Base-by-base conservation (phyloP, 305 asterid species). In the Solanum hybrid region DNA sequence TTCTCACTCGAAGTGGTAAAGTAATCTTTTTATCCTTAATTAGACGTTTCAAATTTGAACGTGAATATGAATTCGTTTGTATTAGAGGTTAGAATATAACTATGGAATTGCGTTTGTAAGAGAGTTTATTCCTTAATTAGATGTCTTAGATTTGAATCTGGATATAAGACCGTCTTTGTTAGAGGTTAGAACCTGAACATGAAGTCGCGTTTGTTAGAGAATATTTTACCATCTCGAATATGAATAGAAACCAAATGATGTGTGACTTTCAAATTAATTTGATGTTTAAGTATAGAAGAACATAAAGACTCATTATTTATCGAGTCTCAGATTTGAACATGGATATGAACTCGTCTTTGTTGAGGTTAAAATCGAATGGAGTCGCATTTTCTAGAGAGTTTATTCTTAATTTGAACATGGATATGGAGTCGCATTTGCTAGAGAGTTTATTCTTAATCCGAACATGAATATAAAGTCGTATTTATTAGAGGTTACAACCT, bases 201-300 rank as follows among this genome's bases (percentile, higher is more conserved):
- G 3, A 3, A 60, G 2, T 8, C 0, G 2, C 0, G 12, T 22
- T 22, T 22, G 27, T 60, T 60, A 60, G 26, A 60, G 1, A 60
- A 60, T 3, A 60, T 8, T 60, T 60, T 60, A 8, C 1, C 27
- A 60, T 60, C 12, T 1, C 8, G 5, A 34, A 34, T 20, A 8
- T 20, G 0, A 32, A 77, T 20, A 17, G 3, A 17, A 76, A 77
- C 2, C 1, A 77, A 76, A 34, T 76, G 2, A 20, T 34, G 0
- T 9, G 82, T 32, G 14, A 17, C 10, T 76, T 69, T 69, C 17
- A 22, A 69, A 69, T 69, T 11, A 24, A 69, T 69, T 24, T 69
- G 16, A 0, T 69, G 1, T 69, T n/a, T 11, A 69, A 69, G 9
- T 69, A 69, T 69, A 69, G 32, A 24, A 5, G 32, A 69, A 24